phyloP scores from a whole-genome alignment of 352 stramenopile species.

The Pythium periplocum region DNA sequence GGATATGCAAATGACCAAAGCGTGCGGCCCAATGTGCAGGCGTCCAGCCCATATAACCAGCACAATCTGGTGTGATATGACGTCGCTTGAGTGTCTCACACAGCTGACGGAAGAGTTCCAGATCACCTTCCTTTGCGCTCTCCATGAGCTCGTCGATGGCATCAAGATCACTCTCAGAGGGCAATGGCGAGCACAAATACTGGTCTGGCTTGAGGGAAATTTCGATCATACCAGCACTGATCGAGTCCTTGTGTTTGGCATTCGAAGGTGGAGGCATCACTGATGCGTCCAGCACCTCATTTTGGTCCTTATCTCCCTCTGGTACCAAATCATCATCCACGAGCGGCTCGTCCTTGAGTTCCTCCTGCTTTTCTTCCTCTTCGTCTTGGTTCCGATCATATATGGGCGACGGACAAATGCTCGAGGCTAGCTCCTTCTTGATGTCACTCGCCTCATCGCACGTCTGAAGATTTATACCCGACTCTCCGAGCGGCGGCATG shows the following conservation, averaged over 20 bases:
- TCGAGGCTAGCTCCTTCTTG: slow-evolving; percentile 4
- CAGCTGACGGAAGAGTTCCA: slow-evolving; percentile 38
- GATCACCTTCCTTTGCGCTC: slow-evolving; percentile 49
- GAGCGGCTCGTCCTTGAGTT: too few relatives aligned
- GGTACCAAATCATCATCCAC: too few relatives aligned
- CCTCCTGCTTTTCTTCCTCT: background rate
- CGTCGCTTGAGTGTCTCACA: slow-evolving; percentile 32
- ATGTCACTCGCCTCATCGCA: slow-evolving; percentile 9
- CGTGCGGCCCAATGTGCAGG: slow-evolving; percentile 69
- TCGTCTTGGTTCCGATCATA: slow-evolving; percentile 1
- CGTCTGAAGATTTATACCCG: too few relatives aligned
- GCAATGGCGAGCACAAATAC: slow-evolving; percentile 3
- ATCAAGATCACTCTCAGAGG: slow-evolving; percentile 26
- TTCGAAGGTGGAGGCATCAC: too few relatives aligned
- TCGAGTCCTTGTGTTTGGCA: too few relatives aligned
- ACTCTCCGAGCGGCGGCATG: too few relatives aligned
- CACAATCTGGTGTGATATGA: slow-evolving; percentile 41
- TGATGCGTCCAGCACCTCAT: too few relatives aligned
- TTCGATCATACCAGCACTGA: slow-evolving; percentile 16
- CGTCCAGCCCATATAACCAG: slow-evolving; percentile 72
- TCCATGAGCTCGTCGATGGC: slow-evolving; percentile 63
- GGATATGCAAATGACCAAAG: slow-evolving; percentile 53
- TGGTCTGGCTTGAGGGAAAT: slow-evolving; percentile 36
- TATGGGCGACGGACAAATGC: too few relatives aligned
- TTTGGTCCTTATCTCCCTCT: too few relatives aligned